Evolutionary conservation across 306 rosid species (phyloP).

Genomic region (Senna siamea): DNA sequence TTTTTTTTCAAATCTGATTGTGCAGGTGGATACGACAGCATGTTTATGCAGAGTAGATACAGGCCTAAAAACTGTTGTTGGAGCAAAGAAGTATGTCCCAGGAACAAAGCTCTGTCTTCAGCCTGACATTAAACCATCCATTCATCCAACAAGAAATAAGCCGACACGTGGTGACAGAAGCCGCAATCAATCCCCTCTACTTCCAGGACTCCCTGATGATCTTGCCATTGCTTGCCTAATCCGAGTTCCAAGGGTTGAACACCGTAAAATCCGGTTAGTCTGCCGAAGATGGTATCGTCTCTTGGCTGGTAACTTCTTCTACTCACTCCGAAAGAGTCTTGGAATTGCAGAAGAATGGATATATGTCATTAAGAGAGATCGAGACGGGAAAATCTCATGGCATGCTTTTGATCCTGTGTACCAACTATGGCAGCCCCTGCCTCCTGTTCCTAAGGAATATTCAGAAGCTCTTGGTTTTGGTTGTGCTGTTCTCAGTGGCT

Average conservation of each 20-base stretch:
- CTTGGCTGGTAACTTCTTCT: constrained; percentile 81
- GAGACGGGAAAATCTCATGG: constrained; percentile 88
- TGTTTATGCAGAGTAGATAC: constrained; percentile 88
- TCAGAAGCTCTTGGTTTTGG: constrained; percentile 94
- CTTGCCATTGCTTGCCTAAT: constrained; percentile 88
- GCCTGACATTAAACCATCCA: constrained; percentile 83
- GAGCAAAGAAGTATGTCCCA: constrained; percentile 80
- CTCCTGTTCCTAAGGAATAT: constrained; percentile 87
- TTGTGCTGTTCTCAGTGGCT: constrained; percentile 89
- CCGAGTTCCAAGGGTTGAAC: constrained; percentile 81
- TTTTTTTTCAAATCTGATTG: constrained; percentile 27
- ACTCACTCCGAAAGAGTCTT: constrained; percentile 74
- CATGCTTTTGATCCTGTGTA: constrained; percentile 87
- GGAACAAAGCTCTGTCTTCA: constrained; percentile 87
- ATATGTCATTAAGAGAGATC: constrained; percentile 78
- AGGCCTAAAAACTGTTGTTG: constrained; percentile 79
- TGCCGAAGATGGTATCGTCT: constrained; percentile 91
- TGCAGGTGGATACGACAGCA: constrained; percentile 89
- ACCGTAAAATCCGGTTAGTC: constrained; percentile 75
- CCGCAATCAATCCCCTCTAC: constrained; percentile 79
- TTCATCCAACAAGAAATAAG: constrained; percentile 82
- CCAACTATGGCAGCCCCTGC: constrained; percentile 91
- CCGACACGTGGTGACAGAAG: constrained; percentile 74
- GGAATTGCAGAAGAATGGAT: constrained; percentile 87
- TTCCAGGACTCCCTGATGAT: constrained; percentile 92